These are phyloP conservation scores for Rubroshorea leprosula DNA, from an alignment of 345 rosid genomes.

Conservation along the genomic window DNA sequence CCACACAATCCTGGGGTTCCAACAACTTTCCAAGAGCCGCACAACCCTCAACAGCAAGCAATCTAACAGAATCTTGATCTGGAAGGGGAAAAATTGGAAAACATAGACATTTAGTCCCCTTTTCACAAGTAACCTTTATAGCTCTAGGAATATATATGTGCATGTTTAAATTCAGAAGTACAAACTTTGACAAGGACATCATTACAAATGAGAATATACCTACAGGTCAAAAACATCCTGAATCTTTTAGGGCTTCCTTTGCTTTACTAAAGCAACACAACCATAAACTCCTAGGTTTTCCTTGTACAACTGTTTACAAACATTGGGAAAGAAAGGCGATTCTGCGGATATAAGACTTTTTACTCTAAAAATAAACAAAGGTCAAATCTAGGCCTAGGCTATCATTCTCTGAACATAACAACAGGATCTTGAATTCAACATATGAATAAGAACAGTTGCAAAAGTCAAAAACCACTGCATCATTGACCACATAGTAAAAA, in stretches of 20 bases:
- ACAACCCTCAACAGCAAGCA: conserved; percentile 95
- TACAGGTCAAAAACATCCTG: background rate
- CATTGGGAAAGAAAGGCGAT: background rate
- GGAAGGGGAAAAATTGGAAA: conserved; percentile 11
- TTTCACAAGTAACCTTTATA: background rate
- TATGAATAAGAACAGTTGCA: too few relatives aligned
- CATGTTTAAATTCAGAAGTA: background rate
- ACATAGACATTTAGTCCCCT: background rate
- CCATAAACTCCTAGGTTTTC: conserved; percentile 2
- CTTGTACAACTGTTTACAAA: background rate
- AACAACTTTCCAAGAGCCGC: conserved; percentile 94
- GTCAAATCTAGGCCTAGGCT: too few relatives aligned
- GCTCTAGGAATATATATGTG: too few relatives aligned
- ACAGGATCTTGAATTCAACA: too few relatives aligned
- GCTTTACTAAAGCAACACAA: background rate
- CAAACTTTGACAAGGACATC: background rate
- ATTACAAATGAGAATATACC: background rate
- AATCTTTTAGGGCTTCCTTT: background rate
- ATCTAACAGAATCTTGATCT: conserved; percentile 97
- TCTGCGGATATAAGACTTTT: too few relatives aligned
- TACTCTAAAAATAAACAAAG: too few relatives aligned
- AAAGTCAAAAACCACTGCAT: background rate
- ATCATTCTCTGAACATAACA: too few relatives aligned
- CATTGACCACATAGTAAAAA: background rate
- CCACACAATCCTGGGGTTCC: conserved; percentile 88